A percentile compares a stretch with the other conserved stretches of the same genome.
phyloP scores from a whole-genome alignment of 495 filamentous ascomycete genomes.

The Hypoxylon lienhwacheense region DNA sequence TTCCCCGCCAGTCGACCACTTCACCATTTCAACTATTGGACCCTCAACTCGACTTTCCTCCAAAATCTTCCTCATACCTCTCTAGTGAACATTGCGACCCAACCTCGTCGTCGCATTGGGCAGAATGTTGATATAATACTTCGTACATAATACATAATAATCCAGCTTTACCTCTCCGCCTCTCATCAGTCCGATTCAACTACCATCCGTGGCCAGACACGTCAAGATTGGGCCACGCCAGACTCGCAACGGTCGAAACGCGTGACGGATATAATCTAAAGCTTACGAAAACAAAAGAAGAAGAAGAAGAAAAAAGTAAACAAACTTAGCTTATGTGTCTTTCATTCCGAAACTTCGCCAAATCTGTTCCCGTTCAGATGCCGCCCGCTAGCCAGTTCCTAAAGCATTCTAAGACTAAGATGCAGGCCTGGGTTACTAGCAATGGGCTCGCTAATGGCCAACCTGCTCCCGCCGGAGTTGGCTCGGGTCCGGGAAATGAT shows the following conservation, averaged over 20 bases:
- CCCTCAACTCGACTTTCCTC: conserved; percentile 15
- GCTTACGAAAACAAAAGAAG: too few species aligned
- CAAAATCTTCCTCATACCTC: conserved; percentile 10
- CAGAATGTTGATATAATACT: conserved; percentile 36
- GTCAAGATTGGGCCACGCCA: conserved; percentile 34
- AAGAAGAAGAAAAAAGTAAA: too few species aligned
- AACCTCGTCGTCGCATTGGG: conserved; percentile 38
- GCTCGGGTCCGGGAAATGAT: conserved; percentile 32
- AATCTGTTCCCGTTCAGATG: conserved; percentile 35
- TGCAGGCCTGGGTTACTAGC: conserved; percentile 41
- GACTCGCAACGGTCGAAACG: conserved; percentile 23
- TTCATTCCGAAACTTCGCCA: conserved; percentile 22
- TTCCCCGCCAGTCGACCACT: conserved; percentile 24
- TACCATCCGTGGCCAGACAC: conserved; percentile 29
- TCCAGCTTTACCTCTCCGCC: conserved; percentile 22
- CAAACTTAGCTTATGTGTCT: conserved; percentile 31
- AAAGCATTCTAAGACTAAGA: conserved; percentile 38
- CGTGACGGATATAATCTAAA: conserved; percentile 24
- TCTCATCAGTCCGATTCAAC: conserved; percentile 31
- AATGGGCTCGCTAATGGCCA: conserved; percentile 30
- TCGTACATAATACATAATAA: conserved; percentile 39
- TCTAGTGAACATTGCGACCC: conserved; percentile 31
- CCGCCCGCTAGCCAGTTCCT: conserved; percentile 38
- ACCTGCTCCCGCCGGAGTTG: conserved; percentile 27
- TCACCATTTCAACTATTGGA: conserved; percentile 26